phyloP scores from a whole-genome alignment of 352 stramenopile genomes.

The Globisporangium camurandrum region DNA sequence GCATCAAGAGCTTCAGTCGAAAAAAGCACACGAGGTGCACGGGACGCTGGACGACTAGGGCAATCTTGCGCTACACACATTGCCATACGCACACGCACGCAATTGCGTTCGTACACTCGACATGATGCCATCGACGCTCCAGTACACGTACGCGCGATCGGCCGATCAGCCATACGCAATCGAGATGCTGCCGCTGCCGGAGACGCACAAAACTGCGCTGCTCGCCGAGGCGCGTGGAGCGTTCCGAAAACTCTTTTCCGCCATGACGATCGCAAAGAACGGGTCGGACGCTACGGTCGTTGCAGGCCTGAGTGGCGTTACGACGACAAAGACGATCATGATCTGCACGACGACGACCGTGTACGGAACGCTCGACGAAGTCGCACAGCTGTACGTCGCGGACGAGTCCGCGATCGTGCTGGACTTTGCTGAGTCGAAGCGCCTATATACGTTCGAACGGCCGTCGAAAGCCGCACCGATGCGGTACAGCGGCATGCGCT shows the following conservation, averaged over 20 bases:
- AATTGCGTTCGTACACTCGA: not conserved
- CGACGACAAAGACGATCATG: constrained; percentile 34
- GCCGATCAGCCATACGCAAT: constrained; percentile 41
- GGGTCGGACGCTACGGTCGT: constrained; percentile 23
- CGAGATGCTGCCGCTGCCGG: constrained; percentile 31
- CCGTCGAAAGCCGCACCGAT: constrained; percentile 33
- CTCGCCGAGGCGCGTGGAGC: constrained; percentile 17
- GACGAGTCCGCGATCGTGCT: constrained; percentile 35
- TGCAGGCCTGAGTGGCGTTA: constrained; percentile 18
- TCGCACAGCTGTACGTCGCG: constrained; percentile 47
- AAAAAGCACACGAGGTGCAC: not conserved
- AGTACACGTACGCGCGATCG: constrained; percentile 38
- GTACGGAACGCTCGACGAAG: constrained; percentile 51
- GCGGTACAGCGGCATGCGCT: constrained; percentile 38
- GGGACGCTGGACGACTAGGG: not conserved
- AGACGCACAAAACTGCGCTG: constrained; percentile 24
- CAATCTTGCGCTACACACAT: no score
- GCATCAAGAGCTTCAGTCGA: not conserved
- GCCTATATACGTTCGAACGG: constrained; percentile 44
- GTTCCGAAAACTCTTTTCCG: constrained; percentile 33
- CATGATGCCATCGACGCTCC: constrained; percentile 6
- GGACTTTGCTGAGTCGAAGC: constrained; percentile 37
- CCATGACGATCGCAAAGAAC: constrained; percentile 23
- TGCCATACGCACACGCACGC: not conserved
- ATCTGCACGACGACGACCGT: constrained; percentile 51